Evolutionary conservation across 192 early-diverging fungal genomes (phyloP).

Genomic region (Rhizophagus sp.): DNA sequence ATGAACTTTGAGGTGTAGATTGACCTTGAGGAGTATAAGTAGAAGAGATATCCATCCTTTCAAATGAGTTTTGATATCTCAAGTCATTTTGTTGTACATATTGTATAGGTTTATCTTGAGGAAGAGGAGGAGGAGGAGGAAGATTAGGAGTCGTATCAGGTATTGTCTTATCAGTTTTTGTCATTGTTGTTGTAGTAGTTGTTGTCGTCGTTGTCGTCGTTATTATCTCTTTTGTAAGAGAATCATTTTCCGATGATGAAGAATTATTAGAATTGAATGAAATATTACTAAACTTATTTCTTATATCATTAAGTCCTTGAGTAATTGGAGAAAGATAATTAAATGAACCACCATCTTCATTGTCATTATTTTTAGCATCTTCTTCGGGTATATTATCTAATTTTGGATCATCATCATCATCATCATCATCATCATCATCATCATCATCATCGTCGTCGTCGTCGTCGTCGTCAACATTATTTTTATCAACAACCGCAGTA

Average conservation of each 20-base stretch:
- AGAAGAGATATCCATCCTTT: no score
- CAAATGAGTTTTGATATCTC: no score
- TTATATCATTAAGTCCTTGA: background rate
- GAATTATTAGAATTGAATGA: background rate
- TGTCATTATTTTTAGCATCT: background rate
- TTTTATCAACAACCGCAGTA: no score
- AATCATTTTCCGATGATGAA: background rate
- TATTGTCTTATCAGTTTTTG: no score
- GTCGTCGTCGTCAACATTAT: no score
- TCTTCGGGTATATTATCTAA: background rate
- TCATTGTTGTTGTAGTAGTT: no score
- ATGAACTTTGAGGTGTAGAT: background rate
- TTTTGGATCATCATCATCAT: no score
- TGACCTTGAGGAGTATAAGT: background rate
- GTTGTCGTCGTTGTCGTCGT: no score
- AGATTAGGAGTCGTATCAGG: no score
- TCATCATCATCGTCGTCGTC: no score
- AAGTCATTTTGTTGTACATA: background rate
- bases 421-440: no score
- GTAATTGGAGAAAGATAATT: background rate
- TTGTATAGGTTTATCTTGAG: background rate
- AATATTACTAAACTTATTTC: background rate
- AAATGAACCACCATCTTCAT: background rate
- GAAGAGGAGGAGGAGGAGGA: no score
- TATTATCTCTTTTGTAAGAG: background rate